Percentiles rank a stretch among this genome's conserved stretches.
Evolutionary conservation across 352 stramenopile genomes (phyloP).

Genomic region (Elongisporangium undulatum): DNA sequence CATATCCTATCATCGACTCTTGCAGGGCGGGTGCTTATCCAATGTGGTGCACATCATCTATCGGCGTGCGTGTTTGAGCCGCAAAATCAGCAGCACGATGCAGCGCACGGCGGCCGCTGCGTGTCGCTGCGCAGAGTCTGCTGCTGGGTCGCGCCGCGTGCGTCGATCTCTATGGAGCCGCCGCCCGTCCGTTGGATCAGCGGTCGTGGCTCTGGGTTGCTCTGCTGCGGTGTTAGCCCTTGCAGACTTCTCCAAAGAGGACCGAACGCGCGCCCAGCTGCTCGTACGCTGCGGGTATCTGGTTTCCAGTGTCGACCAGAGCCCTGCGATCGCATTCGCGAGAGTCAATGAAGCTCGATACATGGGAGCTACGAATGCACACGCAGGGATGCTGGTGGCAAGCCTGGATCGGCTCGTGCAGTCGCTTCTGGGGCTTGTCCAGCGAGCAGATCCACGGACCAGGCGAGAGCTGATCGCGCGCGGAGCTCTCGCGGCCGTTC

Average conservation of each 20-base stretch:
- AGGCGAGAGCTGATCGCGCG: not conserved
- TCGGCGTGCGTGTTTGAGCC: not conserved
- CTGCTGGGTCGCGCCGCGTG: not conserved
- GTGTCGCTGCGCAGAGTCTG: not conserved
- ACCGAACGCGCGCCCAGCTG: not conserved
- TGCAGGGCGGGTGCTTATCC: not conserved
- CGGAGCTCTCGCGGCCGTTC: slow-evolving; percentile 5
- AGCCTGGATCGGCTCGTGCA: not conserved
- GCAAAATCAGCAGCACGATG: not conserved
- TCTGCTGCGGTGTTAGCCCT: not conserved
- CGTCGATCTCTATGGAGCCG: not conserved
- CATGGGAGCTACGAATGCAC: not conserved
- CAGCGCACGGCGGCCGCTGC: not conserved
- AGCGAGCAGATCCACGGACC: not conserved
- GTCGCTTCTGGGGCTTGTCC: not conserved
- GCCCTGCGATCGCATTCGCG: not conserved
- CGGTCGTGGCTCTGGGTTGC: not conserved
- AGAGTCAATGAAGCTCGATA: not conserved
- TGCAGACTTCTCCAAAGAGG: not conserved
- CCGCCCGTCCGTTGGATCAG: not conserved
- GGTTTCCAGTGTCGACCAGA: not conserved
- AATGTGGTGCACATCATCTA: not conserved
- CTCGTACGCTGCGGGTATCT: not conserved
- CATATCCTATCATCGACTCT: no score
- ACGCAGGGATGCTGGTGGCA: not conserved